Evolutionary conservation across 164 flowering plant genomes (phyloP), one percentile per base, ranked within the genome.

Genomic region (Stephania cephalantha): DNA sequence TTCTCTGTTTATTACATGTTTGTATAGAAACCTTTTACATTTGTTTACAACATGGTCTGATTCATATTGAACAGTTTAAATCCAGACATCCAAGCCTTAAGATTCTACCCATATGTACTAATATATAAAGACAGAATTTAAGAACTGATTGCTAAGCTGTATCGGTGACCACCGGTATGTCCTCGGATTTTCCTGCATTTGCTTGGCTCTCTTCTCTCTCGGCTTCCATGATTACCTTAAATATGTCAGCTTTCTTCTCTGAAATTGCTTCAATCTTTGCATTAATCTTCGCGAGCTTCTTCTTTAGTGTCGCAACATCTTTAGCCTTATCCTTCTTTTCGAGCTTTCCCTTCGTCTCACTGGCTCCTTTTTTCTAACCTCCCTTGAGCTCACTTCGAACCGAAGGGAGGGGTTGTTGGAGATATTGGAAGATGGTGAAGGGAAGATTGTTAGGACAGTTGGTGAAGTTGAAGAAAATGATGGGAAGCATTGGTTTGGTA

Each of bases 401-500:
- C 25, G 25, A 25, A 25, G 25, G 25, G 25, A 25, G 25, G 25
- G 25, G 25, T 25, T 25, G 25, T 25, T 25, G 25, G 25, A 25
- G 25, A 25, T 91, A 46, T 77, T 93, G 84, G 99, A 93, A 79
- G 99, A 95, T 79, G 86, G 84, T 52, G 67, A 82, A 46, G 99
- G 99, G 29, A 93, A 90, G 86, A 96, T 93, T 18, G 97, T 91
- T 20, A 93, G 48, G 79, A 88, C 91, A 2, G 85, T 90, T 5
- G 93, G 99, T 74, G 98, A 95, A 83, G 95, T 89, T 45, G 94
- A 91, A 74, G 99, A 93, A 81, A 90, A 73, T 75, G 93, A 95
- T 68, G 99, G 97, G 71, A 88, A 93, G 80, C 87, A 93, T 13
- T 95, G 98, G 98, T 85, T 95, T 50, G 99, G 99, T 8, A 90